phyloP scores from a whole-genome alignment of 768 basidiomycete species.

The Tylopilus subfusipes region DNA sequence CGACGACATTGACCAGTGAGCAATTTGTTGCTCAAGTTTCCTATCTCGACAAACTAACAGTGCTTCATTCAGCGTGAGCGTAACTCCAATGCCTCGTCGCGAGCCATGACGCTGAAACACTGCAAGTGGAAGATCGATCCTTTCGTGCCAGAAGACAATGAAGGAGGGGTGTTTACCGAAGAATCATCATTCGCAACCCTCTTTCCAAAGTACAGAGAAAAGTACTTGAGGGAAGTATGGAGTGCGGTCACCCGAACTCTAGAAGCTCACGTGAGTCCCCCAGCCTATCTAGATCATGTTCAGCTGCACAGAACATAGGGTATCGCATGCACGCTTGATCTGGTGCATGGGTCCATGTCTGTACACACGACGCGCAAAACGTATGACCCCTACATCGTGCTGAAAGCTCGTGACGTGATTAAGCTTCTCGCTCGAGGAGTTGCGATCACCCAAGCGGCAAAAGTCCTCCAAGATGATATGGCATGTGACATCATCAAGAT shows the following conservation, averaged over 20 bases:
- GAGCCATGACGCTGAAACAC: constrained; percentile 11
- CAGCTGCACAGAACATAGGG: constrained; percentile 47
- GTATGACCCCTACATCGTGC: constrained; percentile 91
- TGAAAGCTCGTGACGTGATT: constrained; percentile 94
- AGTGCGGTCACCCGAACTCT: constrained; percentile 81
- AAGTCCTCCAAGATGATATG: constrained; percentile 83
- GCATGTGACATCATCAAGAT: constrained; percentile 99
- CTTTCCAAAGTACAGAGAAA: constrained; percentile 98
- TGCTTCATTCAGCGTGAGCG: constrained; percentile 41
- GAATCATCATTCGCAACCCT: constrained; percentile 98
- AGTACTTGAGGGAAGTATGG: constrained; percentile 94
- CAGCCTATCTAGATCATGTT: neutral
- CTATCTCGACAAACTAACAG: neutral
- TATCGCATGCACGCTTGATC: constrained; percentile 85
- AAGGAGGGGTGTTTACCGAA: constrained; percentile 80
- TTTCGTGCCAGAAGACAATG: constrained; percentile 73
- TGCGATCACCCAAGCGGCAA: constrained; percentile 76
- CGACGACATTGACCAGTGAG: constrained; percentile 98
- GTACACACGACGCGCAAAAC: constrained; percentile 97
- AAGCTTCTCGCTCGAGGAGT: constrained; percentile 95
- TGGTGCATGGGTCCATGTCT: constrained; percentile 96
- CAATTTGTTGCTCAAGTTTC: constrained; percentile 8
- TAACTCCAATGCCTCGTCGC: neutral
- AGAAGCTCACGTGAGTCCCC: constrained; percentile 64
- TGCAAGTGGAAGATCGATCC: constrained; percentile 83